These are phyloP conservation scores for Lophium mytilinum DNA, from an alignment of 495 filamentous ascomycete genomes.

Conservation along the genomic window DNA sequence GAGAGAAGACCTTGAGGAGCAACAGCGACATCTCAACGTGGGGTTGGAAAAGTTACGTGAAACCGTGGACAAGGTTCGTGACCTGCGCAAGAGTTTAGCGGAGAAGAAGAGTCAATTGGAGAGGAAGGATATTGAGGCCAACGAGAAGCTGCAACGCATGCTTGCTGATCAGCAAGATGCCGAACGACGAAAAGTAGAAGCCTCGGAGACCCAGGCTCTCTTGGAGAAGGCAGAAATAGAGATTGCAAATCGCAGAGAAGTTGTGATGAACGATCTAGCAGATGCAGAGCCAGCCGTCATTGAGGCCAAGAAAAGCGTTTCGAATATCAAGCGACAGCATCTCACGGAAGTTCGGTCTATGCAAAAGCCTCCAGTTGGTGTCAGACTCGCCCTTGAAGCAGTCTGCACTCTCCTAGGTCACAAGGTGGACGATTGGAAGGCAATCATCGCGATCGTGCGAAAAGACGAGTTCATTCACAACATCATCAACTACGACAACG, in stretches of 20 bases:
- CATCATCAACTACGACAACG: slow-evolving; percentile 96
- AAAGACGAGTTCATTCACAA: slow-evolving; percentile 95
- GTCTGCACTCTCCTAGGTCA: slow-evolving; percentile 92
- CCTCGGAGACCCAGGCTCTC: slow-evolving; percentile 77
- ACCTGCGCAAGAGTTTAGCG: slow-evolving; percentile 79
- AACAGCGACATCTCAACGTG: slow-evolving; percentile 95
- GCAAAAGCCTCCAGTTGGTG: slow-evolving; percentile 80
- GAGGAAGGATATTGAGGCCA: slow-evolving; percentile 88
- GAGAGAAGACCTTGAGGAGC: slow-evolving; percentile 94
- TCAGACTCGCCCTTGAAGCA: slow-evolving; percentile 85
- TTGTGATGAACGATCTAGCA: slow-evolving; percentile 82
- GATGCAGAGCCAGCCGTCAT: slow-evolving; percentile 87
- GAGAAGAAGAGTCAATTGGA: slow-evolving; percentile 91
- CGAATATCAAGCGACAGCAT: slow-evolving; percentile 95
- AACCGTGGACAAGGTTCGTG: slow-evolving; percentile 94
- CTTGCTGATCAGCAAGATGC: slow-evolving; percentile 93
- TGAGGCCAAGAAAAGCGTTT: slow-evolving; percentile 89
- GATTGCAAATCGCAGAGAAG: slow-evolving; percentile 71
- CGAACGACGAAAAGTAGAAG: slow-evolving; percentile 79
- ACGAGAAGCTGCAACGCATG: slow-evolving; percentile 95
- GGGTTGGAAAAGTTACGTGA: slow-evolving; percentile 96
- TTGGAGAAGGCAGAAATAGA: slow-evolving; percentile 85
- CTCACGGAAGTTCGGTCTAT: slow-evolving; percentile 96
- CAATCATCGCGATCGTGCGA: slow-evolving; percentile 77
- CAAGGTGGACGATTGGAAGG: slow-evolving; percentile 82